Evolutionary conservation across 371 early-diverging fungal genomes (phyloP).

Genomic region (Funneliformis caledonium): DNA sequence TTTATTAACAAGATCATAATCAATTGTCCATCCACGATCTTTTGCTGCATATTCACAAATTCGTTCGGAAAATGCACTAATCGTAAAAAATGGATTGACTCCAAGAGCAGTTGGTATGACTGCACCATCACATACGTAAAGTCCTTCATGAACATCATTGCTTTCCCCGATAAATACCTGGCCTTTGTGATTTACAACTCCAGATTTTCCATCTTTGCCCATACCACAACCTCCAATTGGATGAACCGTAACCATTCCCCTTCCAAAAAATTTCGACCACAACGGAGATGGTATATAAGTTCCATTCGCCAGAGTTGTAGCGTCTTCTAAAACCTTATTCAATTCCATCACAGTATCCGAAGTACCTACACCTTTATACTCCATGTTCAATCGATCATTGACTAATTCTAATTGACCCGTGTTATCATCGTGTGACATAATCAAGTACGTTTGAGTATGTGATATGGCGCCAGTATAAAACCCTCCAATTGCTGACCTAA

Average conservation of each 20-base stretch:
- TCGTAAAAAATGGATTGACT: slow-evolving; percentile 53
- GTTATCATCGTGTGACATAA: slow-evolving; percentile 53
- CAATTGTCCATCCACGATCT: slow-evolving; percentile 49
- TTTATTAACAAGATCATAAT: slow-evolving; percentile 44
- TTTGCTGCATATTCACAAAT: slow-evolving; percentile 45
- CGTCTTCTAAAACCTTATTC: slow-evolving; percentile 43
- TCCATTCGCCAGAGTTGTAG: slow-evolving; percentile 43
- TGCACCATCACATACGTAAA: slow-evolving; percentile 52
- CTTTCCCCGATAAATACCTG: slow-evolving; percentile 41
- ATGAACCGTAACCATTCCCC: slow-evolving; percentile 49
- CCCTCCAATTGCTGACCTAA: slow-evolving; percentile 45
- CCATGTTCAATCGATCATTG: slow-evolving; percentile 47
- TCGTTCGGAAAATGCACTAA: slow-evolving; percentile 49
- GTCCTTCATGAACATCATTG: slow-evolving; percentile 48
- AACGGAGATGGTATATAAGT: slow-evolving; percentile 49
- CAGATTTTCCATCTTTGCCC: slow-evolving; percentile 44
- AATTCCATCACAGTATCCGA: slow-evolving; percentile 44
- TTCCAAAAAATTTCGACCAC: slow-evolving; percentile 2
- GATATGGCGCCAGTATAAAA: slow-evolving; percentile 47
- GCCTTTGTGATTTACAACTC: slow-evolving; percentile 53
- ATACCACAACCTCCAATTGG: slow-evolving; percentile 51
- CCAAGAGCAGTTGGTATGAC: slow-evolving; percentile 51
- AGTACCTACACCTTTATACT: slow-evolving; percentile 47
- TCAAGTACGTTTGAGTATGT: slow-evolving; percentile 50
- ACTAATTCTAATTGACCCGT: slow-evolving; percentile 45